A percentile compares a stretch with the other conserved stretches of the same genome.
Evolutionary conservation across 202 grass and related monocot species (phyloP).

Genomic region (Carex sylvatica): DNA sequence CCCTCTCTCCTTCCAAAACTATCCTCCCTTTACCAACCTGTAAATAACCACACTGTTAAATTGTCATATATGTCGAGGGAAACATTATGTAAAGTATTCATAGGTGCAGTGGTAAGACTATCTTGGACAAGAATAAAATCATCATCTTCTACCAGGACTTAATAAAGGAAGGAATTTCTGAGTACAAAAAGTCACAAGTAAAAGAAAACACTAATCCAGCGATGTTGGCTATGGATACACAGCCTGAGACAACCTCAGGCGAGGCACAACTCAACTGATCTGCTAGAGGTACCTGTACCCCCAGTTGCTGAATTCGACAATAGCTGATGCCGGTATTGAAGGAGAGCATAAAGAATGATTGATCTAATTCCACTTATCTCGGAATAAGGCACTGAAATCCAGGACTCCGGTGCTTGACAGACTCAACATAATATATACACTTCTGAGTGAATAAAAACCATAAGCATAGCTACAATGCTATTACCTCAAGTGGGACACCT

Average conservation of each 20-base stretch:
- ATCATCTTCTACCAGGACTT: not conserved
- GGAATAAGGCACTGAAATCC: not conserved
- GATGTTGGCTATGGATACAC: not conserved
- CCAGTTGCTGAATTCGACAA: not conserved
- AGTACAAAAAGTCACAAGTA: not conserved
- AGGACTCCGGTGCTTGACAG: not conserved
- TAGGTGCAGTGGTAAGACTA: not conserved
- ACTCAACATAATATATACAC: not conserved
- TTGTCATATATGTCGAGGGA: not conserved
- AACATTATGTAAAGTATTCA: not conserved
- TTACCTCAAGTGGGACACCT: slow-evolving; percentile 76
- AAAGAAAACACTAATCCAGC: not conserved
- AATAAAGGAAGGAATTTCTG: not conserved
- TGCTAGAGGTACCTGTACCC: not conserved
- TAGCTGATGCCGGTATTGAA: not conserved
- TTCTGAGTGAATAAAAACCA: not conserved
- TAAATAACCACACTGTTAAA: not conserved
- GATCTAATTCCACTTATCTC: not conserved
- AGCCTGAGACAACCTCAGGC: not conserved
- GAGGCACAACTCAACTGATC: not conserved
- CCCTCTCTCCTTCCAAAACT: slow-evolving; percentile 71
- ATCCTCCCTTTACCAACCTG: slow-evolving; percentile 86
- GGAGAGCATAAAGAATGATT: not conserved
- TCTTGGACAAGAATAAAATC: not conserved
- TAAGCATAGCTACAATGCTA: not conserved